Percentiles rank a stretch among this genome's conserved stretches.
Conservation (phyloP, 345 rosid species). For the Eucalyptus camaldulensis region DNA sequence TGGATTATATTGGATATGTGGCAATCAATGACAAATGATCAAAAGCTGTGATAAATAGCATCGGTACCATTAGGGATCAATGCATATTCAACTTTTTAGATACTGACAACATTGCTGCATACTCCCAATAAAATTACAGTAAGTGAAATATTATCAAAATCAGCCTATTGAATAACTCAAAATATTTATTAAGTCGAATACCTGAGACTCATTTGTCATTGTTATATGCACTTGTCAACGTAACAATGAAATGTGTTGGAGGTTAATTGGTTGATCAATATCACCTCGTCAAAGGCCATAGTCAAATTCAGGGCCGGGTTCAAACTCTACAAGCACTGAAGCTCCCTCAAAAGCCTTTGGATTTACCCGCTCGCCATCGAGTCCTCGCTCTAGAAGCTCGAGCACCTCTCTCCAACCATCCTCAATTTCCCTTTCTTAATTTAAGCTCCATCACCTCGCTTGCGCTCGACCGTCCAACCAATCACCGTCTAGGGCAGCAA, state of each 20-base stretch:
- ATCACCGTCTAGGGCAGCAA: background rate
- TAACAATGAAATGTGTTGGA: background rate
- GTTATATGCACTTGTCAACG: background rate
- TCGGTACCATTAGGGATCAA: background rate
- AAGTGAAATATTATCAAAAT: background rate
- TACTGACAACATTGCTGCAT: background rate
- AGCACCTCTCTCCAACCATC: constrained; percentile 22
- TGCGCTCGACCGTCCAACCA: constrained; percentile 14
- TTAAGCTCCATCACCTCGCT: constrained; percentile 24
- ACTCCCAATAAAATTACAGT: background rate
- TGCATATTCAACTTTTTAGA: background rate
- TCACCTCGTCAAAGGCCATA: background rate
- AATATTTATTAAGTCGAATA: background rate
- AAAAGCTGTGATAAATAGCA: background rate
- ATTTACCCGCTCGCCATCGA: background rate
- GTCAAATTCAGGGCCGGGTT: background rate
- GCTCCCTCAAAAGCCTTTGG: constrained; percentile 8
- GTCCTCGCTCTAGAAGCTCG: constrained; percentile 11
- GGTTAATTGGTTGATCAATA: background rate
- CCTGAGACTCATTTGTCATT: background rate
- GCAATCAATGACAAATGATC: background rate
- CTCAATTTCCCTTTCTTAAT: background rate
- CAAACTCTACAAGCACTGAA: background rate
- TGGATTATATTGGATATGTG: background rate
- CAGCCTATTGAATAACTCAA: background rate